Evolutionary conservation across 1,139 yeast species (phyloP), one percentile per base, ranked within the genome.

Genomic region (Yamadazyma friedrichii): DNA sequence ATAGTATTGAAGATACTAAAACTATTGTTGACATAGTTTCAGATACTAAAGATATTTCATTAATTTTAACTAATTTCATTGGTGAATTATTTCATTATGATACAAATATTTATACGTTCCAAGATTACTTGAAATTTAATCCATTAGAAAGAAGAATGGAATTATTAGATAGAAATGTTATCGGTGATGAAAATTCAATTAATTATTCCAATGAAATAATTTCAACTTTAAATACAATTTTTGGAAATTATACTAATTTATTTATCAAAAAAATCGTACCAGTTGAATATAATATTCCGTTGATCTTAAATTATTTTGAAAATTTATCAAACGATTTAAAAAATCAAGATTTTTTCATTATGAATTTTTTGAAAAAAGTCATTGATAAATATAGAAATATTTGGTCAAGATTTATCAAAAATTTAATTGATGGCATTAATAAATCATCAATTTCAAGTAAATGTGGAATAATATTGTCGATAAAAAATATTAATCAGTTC

Each of bases 11-110:
- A 36, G 76, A 70, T 46, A 65, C 69, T 4, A 61, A 57, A 36
- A 61, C 74, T 2, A 68, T 86, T 15, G 61, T 80, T 10, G 69
- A 58, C 16, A 44, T 70, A 16, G 59, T 69, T 12, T 62, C 62
- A 31, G 74, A 67, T 42, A 56, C 70, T 4, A 61, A 54, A 33
- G 67, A 63, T 10, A 50, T 70, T 30, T 64, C 72, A 20, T 42
- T 57, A 17, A 55, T 76, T 10, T 80, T 87, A 38, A 95, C 87
- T 51, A 81, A 77, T 51, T 82, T 88, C 45, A 56, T 84, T 13
- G 78, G 78, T 9, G 65, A 64, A 13, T 72, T 88, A 43, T 88
- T 89, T 64, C 94, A 87, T 48, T 64, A 82, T 40, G 77, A 82
- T 15, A 70, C 81, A 2, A 72, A 72, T 36, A 65, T 69, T 1